Percentiles rank a stretch among this genome's conserved stretches.
These are phyloP conservation scores for Tranzscheliella williamsii DNA, from an alignment of 1,284 basidiomycete genomes.

Conservation along the genomic window DNA sequence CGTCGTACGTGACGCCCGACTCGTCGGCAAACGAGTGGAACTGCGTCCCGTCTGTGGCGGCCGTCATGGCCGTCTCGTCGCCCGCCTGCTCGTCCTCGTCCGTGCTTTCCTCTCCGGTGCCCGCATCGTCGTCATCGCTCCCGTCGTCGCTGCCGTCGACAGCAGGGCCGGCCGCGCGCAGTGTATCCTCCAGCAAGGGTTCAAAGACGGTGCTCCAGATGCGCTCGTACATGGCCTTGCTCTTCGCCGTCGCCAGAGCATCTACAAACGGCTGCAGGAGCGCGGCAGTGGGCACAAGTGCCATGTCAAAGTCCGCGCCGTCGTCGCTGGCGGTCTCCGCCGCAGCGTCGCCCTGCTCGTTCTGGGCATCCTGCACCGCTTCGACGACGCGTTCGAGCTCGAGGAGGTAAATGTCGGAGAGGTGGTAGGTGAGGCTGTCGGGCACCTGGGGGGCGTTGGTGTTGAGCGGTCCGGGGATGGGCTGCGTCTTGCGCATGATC, in stretches of 20 bases:
- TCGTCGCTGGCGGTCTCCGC: conserved; percentile 1
- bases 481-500: conserved; percentile 14
- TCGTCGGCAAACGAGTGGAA: conserved; percentile 35
- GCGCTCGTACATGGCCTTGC: conserved; percentile 71
- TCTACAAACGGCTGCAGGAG: conserved; percentile 72
- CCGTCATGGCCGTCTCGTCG: conserved; percentile 5
- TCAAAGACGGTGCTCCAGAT: conserved; percentile 70
- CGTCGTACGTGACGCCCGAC: conserved; percentile 11
- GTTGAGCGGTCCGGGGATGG: conserved; percentile 9
- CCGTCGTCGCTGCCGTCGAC: conserved; percentile 6
- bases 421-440: conserved; percentile 70
- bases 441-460: conserved; percentile 72
- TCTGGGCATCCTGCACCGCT: not conserved
- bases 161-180: conserved; percentile 13
- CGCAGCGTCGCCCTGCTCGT: not conserved
- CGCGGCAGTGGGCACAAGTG: conserved; percentile 65
- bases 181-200: conserved; percentile 65
- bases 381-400: conserved; percentile 78
- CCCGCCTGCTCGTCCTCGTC: conserved; percentile 11
- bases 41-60: conserved; percentile 10
- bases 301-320: conserved; percentile 14
- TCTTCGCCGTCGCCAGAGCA: conserved; percentile 71
- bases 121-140: conserved; percentile 3
- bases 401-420: conserved; percentile 85
- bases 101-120: conserved; percentile 2